phyloP scores from a whole-genome alignment of 2,329 filamentous ascomycete species.

The Fusarium illudens region DNA sequence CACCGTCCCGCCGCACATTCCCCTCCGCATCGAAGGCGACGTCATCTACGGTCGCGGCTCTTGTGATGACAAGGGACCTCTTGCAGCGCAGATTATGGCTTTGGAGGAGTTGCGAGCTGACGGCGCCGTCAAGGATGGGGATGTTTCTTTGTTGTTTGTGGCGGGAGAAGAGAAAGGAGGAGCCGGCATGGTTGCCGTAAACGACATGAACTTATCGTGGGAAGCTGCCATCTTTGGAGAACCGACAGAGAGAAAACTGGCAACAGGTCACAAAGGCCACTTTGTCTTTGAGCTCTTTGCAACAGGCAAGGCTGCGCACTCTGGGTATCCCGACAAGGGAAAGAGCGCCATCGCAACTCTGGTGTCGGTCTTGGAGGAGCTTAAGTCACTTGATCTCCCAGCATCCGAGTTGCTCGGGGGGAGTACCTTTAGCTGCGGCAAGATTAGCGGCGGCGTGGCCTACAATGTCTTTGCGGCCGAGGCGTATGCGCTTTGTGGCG shows the following conservation, averaged over 20 bases:
- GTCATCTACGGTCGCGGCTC: constrained; percentile 67
- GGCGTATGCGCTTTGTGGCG: not conserved
- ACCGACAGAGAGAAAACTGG: constrained; percentile 75
- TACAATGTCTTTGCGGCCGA: not conserved
- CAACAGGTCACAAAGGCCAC: constrained; percentile 76
- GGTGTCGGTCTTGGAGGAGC: constrained; percentile 10
- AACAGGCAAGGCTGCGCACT: constrained; percentile 63
- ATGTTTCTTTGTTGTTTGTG: constrained; percentile 58
- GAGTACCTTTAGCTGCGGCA: not conserved
- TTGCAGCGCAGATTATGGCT: constrained; percentile 75
- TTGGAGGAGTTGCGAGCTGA: constrained; percentile 45
- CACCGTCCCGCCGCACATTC: constrained; percentile 72
- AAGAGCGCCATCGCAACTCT: not conserved
- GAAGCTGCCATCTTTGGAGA: constrained; percentile 76
- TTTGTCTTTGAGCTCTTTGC: constrained; percentile 66
- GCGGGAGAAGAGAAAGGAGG: constrained; percentile 75
- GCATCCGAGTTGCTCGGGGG: not conserved
- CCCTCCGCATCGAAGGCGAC: constrained; percentile 63
- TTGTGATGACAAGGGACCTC: constrained; percentile 70
- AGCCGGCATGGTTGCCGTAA: constrained; percentile 67
- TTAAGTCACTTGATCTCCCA: constrained; percentile 34
- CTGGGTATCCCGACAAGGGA: not conserved
- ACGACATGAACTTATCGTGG: constrained; percentile 60
- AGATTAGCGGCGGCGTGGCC: not conserved
- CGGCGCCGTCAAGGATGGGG: constrained; percentile 40